Percentiles rank a stretch among this genome's conserved stretches.
These are phyloP conservation scores for Microsporum audouinii DNA, from an alignment of 2,329 filamentous ascomycete species.

Conservation along the genomic window DNA sequence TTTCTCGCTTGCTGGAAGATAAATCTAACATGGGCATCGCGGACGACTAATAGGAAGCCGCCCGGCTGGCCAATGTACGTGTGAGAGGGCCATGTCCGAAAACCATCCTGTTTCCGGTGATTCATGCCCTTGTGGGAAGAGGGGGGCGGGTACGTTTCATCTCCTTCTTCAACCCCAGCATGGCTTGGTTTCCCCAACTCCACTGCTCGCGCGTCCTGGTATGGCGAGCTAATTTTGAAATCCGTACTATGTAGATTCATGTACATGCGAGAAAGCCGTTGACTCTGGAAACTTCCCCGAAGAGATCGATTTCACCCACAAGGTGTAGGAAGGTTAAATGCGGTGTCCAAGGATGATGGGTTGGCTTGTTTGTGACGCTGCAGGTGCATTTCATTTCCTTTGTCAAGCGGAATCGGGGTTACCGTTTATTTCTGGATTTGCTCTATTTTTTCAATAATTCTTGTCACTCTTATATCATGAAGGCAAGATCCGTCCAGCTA, in stretches of 20 bases:
- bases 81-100: constrained; percentile 59
- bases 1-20: not conserved
- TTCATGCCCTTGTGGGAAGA: constrained; percentile 66
- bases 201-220: not conserved
- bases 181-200: not conserved
- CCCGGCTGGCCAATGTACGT: constrained; percentile 70
- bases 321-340: constrained; percentile 23
- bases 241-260: constrained; percentile 42
- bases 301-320: constrained; percentile 82
- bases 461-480: not conserved
- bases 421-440: not conserved
- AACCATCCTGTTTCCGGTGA: constrained; percentile 51
- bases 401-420: not conserved
- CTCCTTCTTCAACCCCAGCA: not conserved
- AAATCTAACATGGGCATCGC: constrained; percentile 5
- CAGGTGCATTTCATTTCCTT: not conserved
- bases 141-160: constrained; percentile 51
- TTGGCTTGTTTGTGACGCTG: not conserved
- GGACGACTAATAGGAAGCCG: constrained; percentile 44
- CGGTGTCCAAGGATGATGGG: not conserved
- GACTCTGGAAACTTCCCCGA: constrained; percentile 52
- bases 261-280: constrained; percentile 70
- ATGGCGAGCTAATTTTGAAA: constrained; percentile 12
- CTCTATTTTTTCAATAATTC: not conserved
- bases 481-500: not conserved